Evolutionary conservation across 768 basidiomycete genomes (phyloP).

Genomic region (Tremella mesenterica): DNA sequence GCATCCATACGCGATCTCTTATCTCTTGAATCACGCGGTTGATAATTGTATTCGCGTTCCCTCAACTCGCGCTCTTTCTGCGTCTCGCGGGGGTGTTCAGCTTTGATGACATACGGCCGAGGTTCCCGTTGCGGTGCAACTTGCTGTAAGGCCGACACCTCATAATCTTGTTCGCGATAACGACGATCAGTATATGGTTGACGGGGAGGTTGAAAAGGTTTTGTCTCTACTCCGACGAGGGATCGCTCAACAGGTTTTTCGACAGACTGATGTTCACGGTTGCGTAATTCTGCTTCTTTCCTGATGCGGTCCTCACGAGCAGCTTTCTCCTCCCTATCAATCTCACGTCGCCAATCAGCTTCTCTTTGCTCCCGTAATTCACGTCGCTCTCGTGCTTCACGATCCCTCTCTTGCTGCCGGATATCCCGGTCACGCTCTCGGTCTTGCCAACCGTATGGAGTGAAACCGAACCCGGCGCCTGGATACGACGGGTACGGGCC

Average conservation of each 20-base stretch:
- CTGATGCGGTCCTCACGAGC: neutral
- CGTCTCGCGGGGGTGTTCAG: constrained; percentile 11
- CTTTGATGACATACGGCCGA: constrained; percentile 33
- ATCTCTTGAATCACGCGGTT: constrained; percentile 15
- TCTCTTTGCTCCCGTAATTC: neutral
- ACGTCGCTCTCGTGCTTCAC: neutral
- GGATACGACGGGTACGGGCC: neutral
- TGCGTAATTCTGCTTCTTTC: neutral
- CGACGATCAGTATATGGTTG: neutral
- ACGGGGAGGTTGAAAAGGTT: constrained; percentile 1
- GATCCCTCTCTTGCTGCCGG: neutral
- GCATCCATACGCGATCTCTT: constrained; percentile 36
- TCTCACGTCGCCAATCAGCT: too few relatives aligned
- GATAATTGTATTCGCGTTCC: constrained; percentile 26
- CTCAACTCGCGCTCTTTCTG: neutral
- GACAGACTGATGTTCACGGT: neutral
- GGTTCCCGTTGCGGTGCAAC: constrained; percentile 32
- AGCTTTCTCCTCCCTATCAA: neutral
- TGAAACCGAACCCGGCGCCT: neutral
- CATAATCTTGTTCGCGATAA: neutral
- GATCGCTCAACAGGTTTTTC: too few relatives aligned
- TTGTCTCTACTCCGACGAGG: neutral
- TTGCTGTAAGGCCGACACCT: constrained; percentile 27
- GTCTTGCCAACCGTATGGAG: too few relatives aligned
- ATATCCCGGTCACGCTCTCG: neutral